Conservation (phyloP, 805 yeast genomes). For the Tetrapisispora pingtungensis region DNA sequence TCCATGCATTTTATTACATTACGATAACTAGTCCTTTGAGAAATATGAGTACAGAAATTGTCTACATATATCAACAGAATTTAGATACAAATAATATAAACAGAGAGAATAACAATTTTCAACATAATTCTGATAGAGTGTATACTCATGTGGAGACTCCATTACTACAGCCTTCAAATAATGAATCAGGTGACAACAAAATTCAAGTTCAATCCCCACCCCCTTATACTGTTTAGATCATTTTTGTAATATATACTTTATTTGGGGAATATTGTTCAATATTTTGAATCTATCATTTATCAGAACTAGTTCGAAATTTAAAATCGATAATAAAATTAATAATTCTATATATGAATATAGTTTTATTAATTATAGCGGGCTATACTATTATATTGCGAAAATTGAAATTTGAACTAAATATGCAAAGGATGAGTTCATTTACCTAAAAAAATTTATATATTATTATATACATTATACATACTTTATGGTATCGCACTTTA, state of each 20-base stretch:
- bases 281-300: no score
- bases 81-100: slow-evolving; percentile 19
- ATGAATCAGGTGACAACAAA: not conserved
- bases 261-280: no score
- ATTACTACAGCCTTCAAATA: slow-evolving; percentile 2
- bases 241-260: not conserved
- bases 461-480: not conserved
- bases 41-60: slow-evolving; percentile 13
- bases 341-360: no score
- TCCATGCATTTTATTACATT: slow-evolving; percentile 51
- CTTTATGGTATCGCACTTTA: not conserved
- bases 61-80: slow-evolving; percentile 25
- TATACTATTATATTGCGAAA: no score
- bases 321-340: no score
- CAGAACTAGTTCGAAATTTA: no score
- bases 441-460: no score
- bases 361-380: no score
- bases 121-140: not conserved
- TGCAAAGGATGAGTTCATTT: no score
- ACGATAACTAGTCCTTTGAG: slow-evolving; percentile 25
- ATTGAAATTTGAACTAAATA: no score
- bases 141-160: slow-evolving; percentile 5
- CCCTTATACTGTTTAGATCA: slow-evolving; percentile 9
- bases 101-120: not conserved
- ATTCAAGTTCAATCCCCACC: slow-evolving; percentile 6